Base-by-base conservation (phyloP, 208 protist species). In the Leishmania turanica region DNA sequence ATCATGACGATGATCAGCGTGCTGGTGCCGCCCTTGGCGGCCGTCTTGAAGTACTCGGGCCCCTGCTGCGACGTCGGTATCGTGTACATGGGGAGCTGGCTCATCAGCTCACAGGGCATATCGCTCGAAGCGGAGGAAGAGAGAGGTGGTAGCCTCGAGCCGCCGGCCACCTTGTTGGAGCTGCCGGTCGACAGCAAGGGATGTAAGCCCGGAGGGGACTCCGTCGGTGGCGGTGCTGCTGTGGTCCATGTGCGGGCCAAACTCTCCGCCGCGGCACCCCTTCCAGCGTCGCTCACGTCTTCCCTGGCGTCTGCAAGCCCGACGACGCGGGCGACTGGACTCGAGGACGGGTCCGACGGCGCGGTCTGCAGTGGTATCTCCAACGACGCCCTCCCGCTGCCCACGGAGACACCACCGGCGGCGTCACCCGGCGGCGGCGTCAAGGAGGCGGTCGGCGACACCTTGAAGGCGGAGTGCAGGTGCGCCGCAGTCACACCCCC, bases 1-100 rank as follows among this genome's bases (percentile, higher is more conserved):
- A 98, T 92, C 95, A 97, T 98, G 77, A 97, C 87, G 70, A 98
- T 93, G 76, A 95, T 86, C 0, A 96, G 84, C 45, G 89, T 90
- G 40, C 86, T 84, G 17, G 81, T 83, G 76, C 88, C 88, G 72
- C 89, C 84, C 72, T 93, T 83, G 37, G 78, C 75, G 21, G 74
- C 73, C 4, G 49, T 68, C 19, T 82, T 82, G 85, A 95, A 96
- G 89, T 95, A 93, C 85, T 96, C 87, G 2, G 94, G 92, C 34
- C 92, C 92, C 65, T 95, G 92, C 54, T 86, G 85, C 27, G 91
- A 93, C 31, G 90, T 83, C 0, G 94, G 94, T 69, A 93, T 92
- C 1, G 87, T 95, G 84, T 95, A 91, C 62, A 87, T 87, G 49
- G 86, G 80, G 54, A 79, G 79, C 53, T 77, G 68, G 9, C 47